Percentiles rank a stretch among this genome's conserved stretches.
These are phyloP conservation scores for Cryptosporidium ryanae DNA, from an alignment of 169 alveolate genomes.

Conservation along the genomic window DNA sequence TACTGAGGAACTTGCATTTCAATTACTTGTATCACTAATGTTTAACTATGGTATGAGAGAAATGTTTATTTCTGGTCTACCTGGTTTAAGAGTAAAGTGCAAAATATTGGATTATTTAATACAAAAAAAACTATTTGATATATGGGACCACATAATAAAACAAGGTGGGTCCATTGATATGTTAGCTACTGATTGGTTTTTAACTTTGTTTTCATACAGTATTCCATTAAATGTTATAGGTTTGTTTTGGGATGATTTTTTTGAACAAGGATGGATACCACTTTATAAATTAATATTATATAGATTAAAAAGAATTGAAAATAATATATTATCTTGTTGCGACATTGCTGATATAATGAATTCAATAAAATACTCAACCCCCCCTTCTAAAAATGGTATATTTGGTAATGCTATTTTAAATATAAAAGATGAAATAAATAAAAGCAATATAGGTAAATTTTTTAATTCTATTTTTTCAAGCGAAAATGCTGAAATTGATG, in stretches of 20 bases:
- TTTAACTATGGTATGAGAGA: slow-evolving; percentile 84
- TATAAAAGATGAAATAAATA: slow-evolving; percentile 33
- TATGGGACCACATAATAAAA: slow-evolving; percentile 59
- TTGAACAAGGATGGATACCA: slow-evolving; percentile 86
- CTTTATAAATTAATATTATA: slow-evolving; percentile 80
- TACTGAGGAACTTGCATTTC: slow-evolving; percentile 85
- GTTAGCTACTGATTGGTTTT: slow-evolving; percentile 87
- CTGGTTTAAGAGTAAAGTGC: slow-evolving; percentile 33
- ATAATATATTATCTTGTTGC: slow-evolving; percentile 26
- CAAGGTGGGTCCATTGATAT: slow-evolving; percentile 82
- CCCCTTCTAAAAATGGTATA: slow-evolving; percentile 53
- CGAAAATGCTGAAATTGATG: background rate
- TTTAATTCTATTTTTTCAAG: slow-evolving; percentile 5
- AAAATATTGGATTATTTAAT: slow-evolving; percentile 41
- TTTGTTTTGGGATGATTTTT: slow-evolving; percentile 83
- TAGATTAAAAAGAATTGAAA: slow-evolving; percentile 77
- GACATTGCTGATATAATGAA: slow-evolving; percentile 78
- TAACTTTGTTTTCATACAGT: slow-evolving; percentile 85
- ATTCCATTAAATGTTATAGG: slow-evolving; percentile 79
- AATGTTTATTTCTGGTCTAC: slow-evolving; percentile 79
- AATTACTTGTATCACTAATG: slow-evolving; percentile 82
- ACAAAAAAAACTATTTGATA: slow-evolving; percentile 9
- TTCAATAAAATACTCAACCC: slow-evolving; percentile 72
- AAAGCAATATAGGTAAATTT: slow-evolving; percentile 13
- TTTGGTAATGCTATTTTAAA: slow-evolving; percentile 32